Evolutionary conservation across 805 yeast genomes (phyloP), one percentile per base, ranked within the genome.

Genomic region (Ogataea polymorpha): DNA sequence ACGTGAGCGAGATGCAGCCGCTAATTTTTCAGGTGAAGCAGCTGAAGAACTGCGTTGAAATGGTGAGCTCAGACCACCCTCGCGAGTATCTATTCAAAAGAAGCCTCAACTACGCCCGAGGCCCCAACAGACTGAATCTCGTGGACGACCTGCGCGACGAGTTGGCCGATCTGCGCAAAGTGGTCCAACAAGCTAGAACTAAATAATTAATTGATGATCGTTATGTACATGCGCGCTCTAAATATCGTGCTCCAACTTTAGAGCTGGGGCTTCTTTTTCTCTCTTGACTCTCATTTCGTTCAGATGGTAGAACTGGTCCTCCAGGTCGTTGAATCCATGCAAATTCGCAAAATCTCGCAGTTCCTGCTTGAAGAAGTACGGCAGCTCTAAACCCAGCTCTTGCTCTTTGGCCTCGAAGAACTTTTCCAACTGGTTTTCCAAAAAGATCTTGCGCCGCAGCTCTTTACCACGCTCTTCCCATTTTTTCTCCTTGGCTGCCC

Each of bases 391-490:
- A 1, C 49, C 50, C 14, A 61, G 39, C 24, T 57, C 49, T 17
- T 40, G 36, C 41, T 63, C 63, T 32, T 59, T 62, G n/a, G 46
- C 37, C 21, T 50, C 43, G 23, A 63, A 55, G 34, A 61, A 63
- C 23, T 58, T 52, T 6, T 49, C 39, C 10, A 63, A 43, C 18
- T 53, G 54, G 8, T 43, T 35, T n/a, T 54, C 59, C 2, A 63
- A 33, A 30, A 61, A 29, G 23, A 46, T 45, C 24, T 48, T 34
- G 11, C 59, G 39, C 7, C 52, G 46, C 27, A 50, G 48, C 13
- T 66, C 58, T 26, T 58, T 67, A 8, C 77, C 76, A 51, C 83
- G 65, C 26, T 61, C 65, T 23, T 58, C 61, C 80, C 86, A 83
- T 47, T 91, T 70, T 13, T 63, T 62, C 23, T 67, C 61, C 13